These are phyloP conservation scores for Pachyrhizus erosus DNA, from an alignment of 306 rosid species.

Conservation along the genomic window DNA sequence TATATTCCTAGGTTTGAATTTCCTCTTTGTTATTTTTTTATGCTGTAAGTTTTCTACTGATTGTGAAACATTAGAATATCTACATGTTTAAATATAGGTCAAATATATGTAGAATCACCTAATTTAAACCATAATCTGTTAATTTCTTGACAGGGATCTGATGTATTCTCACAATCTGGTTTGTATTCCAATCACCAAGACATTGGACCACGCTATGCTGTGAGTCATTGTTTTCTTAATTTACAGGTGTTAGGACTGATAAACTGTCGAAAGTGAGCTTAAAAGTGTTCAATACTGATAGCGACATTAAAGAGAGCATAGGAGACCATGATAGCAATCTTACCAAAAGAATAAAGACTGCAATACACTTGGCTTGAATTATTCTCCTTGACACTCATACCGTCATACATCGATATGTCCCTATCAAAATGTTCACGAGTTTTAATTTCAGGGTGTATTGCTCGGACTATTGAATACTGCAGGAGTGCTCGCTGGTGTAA, in stretches of 20 bases:
- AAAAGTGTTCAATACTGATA: background rate
- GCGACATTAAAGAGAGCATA: background rate
- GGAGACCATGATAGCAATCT: background rate
- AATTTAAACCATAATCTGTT: background rate
- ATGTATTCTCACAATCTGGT: conserved; percentile 83
- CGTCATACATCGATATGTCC: background rate
- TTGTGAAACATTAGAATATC: background rate
- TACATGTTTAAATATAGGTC: background rate
- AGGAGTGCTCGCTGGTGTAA: conserved; percentile 26
- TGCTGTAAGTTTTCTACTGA: no score
- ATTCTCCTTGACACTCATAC: background rate
- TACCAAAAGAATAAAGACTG: background rate
- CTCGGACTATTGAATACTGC: conserved; percentile 7
- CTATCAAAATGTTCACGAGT: background rate
- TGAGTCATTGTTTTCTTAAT: conserved; percentile 12
- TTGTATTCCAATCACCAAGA: conserved; percentile 84
- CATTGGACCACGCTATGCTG: conserved; percentile 70
- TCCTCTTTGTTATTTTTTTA: background rate
- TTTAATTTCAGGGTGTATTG: conserved; percentile 14
- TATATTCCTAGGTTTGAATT: background rate
- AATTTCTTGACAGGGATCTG: conserved; percentile 68
- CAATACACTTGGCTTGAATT: background rate
- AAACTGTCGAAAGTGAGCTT: conserved; percentile 15
- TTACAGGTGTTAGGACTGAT: background rate
- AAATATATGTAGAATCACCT: background rate